phyloP scores from a whole-genome alignment of 2,329 filamentous ascomycete genomes.

The Calonectria pauciramosa region DNA sequence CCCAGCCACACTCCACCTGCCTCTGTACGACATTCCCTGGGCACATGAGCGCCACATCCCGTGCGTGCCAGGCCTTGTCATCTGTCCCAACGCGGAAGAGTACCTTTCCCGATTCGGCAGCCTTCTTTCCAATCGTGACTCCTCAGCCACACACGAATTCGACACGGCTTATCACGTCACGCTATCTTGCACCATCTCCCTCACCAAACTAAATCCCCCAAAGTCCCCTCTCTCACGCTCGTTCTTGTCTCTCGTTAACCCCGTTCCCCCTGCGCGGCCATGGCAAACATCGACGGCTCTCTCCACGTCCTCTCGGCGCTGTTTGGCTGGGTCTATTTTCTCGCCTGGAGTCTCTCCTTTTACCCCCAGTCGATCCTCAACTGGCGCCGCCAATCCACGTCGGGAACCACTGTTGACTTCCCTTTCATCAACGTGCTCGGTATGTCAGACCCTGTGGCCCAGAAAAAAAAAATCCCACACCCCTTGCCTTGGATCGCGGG shows the following conservation, averaged over 20 bases:
- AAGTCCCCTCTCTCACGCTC: neutral
- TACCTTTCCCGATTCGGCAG: slow-evolving; percentile 11
- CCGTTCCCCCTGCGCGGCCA: slow-evolving; percentile 16
- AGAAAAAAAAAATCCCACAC: slow-evolving; percentile 20
- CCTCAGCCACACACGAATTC: neutral
- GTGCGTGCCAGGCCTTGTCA: neutral
- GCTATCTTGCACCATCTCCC: slow-evolving; percentile 19
- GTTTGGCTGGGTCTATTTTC: slow-evolving; percentile 82
- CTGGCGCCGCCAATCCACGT: slow-evolving; percentile 80
- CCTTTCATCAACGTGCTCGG: slow-evolving; percentile 79
- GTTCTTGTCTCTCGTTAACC: neutral
- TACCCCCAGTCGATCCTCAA: slow-evolving; percentile 93
- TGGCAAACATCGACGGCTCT: slow-evolving; percentile 50
- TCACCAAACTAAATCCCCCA: neutral
- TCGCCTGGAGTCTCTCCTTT: slow-evolving; percentile 89
- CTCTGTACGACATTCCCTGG: neutral
- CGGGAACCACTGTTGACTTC: slow-evolving; percentile 90
- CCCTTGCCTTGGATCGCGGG: slow-evolving; percentile 2
- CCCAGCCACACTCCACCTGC: neutral
- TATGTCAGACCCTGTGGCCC: slow-evolving; percentile 46
- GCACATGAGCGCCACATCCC: neutral
- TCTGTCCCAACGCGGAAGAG: neutral
- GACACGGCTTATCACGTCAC: slow-evolving; percentile 8
- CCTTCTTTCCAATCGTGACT: neutral
- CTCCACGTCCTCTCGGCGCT: slow-evolving; percentile 67